Percentiles rank a stretch among this genome's conserved stretches.
Evolutionary conservation across 441 rosid species (phyloP).

Genomic region (Gossypium schwendimanii): DNA sequence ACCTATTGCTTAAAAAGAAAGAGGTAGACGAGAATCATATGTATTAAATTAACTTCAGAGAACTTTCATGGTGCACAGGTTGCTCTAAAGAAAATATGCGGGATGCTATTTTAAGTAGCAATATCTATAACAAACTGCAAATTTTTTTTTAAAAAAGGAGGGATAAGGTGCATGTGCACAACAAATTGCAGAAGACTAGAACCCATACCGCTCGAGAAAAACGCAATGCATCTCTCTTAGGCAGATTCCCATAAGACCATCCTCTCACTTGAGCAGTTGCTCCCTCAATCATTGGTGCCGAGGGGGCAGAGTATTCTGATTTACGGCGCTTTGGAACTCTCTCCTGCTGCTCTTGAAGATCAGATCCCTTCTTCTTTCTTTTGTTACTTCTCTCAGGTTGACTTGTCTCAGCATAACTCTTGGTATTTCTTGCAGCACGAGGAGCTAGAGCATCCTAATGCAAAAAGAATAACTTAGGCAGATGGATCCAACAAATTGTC

Average conservation of each 20-base stretch:
- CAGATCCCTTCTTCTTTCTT: slow-evolving; percentile 82
- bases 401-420: slow-evolving; percentile 82
- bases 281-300: slow-evolving; percentile 79
- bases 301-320: slow-evolving; percentile 57
- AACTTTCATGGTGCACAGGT: neutral
- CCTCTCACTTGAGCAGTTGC: slow-evolving; percentile 96
- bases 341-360: slow-evolving; percentile 58
- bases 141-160: neutral
- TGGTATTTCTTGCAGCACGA: slow-evolving; percentile 88
- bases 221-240: slow-evolving; percentile 92
- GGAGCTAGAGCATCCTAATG: slow-evolving; percentile 86
- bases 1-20: neutral
- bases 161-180: neutral
- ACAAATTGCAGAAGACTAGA: slow-evolving; percentile 8
- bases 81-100: neutral
- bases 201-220: slow-evolving; percentile 84
- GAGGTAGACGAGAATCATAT: neutral
- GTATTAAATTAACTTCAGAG: neutral
- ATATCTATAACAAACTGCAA: neutral
- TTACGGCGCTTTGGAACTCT: slow-evolving; percentile 80
- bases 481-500: slow-evolving; percentile 1
- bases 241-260: slow-evolving; percentile 91
- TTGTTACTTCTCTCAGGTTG: slow-evolving; percentile 64
- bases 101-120: neutral
- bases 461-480: slow-evolving; percentile 13